Percentiles rank a stretch among this genome's conserved stretches.
phyloP scores from a whole-genome alignment of 2,329 filamentous ascomycete genomes.

The Colletotrichum camelliae region DNA sequence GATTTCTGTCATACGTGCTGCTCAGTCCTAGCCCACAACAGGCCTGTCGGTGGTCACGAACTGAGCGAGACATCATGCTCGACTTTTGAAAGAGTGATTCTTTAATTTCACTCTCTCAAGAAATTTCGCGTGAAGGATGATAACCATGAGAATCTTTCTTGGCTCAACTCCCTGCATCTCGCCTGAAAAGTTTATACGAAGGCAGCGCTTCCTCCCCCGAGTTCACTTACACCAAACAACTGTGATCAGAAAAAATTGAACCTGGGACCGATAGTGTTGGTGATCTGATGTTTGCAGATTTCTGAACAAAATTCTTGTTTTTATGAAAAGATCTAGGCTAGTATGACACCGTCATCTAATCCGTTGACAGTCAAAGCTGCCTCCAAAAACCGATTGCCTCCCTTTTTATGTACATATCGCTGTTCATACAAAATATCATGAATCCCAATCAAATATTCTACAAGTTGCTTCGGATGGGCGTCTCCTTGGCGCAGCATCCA shows the following conservation, averaged over 20 bases:
- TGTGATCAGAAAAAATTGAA: neutral
- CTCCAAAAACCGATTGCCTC: neutral
- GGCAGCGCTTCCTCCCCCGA: neutral
- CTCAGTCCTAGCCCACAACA: accelerated
- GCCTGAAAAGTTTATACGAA: too few species aligned
- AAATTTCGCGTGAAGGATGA: neutral
- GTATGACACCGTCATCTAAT: neutral
- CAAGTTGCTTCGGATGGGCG: constrained; percentile 5
- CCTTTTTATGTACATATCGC: neutral
- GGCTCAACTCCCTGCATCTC: accelerated
- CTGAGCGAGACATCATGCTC: accelerated
- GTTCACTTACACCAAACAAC: accelerated
- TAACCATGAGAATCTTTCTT: accelerated
- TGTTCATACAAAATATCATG: neutral
- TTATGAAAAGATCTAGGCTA: neutral
- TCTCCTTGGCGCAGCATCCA: neutral
- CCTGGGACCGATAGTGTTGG: too few species aligned
- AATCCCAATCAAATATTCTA: neutral
- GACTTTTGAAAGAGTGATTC: neutral
- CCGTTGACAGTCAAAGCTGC: neutral
- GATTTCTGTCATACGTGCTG: neutral
- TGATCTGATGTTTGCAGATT: neutral
- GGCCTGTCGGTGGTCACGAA: neutral
- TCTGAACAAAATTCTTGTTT: neutral
- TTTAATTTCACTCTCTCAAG: neutral